phyloP scores from a whole-genome alignment of 805 yeast genomes.

The Saccharomycopsis schoenii region DNA sequence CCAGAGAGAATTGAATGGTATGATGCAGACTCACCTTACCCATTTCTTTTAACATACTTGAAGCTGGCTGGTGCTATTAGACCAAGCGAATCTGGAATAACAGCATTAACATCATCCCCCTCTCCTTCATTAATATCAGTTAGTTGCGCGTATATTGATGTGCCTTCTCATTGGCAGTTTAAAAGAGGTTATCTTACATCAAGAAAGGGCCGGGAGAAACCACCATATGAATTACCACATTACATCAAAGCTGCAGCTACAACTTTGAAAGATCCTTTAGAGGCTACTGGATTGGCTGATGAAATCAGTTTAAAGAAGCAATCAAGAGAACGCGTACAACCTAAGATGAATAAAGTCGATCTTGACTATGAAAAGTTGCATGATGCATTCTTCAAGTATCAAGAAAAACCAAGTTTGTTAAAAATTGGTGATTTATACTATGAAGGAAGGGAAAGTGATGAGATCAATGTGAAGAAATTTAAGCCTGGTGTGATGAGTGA shows the following conservation, averaged over 20 bases:
- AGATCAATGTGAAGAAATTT: slow-evolving; percentile 31
- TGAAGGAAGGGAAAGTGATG: slow-evolving; percentile 62
- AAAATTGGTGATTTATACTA: slow-evolving; percentile 69
- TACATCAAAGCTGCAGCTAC: slow-evolving; percentile 74
- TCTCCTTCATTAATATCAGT: neutral
- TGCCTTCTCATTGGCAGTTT: slow-evolving; percentile 78
- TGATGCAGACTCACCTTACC: slow-evolving; percentile 80
- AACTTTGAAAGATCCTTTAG: slow-evolving; percentile 34
- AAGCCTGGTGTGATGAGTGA: slow-evolving; percentile 64
- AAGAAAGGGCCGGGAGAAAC: slow-evolving; percentile 54
- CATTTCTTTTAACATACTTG: slow-evolving; percentile 50
- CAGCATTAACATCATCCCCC: neutral
- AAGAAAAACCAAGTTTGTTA: slow-evolving; percentile 59
- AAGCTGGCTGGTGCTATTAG: slow-evolving; percentile 29
- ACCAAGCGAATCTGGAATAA: neutral
- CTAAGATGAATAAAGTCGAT: slow-evolving; percentile 77
- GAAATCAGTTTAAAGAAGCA: slow-evolving; percentile 52
- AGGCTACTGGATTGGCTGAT: neutral
- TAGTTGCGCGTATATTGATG: slow-evolving; percentile 51
- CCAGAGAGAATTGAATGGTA: slow-evolving; percentile 82
- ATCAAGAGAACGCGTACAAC: slow-evolving; percentile 79
- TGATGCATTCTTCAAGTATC: slow-evolving; percentile 79
- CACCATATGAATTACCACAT: slow-evolving; percentile 68
- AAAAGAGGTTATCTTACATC: slow-evolving; percentile 67
- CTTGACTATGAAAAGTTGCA: slow-evolving; percentile 74